phyloP scores from a whole-genome alignment of 345 rosid genomes.

The Pelargonium nanum region DNA sequence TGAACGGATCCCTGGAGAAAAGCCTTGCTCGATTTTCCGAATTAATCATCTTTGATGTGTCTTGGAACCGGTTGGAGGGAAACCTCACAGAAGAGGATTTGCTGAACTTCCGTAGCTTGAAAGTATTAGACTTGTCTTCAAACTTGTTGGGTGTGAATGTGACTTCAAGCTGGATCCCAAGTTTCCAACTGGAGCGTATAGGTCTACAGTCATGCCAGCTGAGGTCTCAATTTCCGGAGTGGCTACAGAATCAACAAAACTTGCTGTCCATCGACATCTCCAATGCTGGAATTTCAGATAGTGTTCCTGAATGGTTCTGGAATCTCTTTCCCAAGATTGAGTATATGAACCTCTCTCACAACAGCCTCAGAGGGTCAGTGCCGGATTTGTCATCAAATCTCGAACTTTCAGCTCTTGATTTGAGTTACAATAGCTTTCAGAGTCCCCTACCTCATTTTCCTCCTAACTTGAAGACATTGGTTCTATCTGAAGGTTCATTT shows the following conservation, averaged over 20 bases:
- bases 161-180: conserved; percentile 16
- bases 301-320: conserved; percentile 20
- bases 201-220: neutral
- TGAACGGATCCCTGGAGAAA: conserved; percentile 22
- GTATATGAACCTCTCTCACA: conserved; percentile 17
- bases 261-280: conserved; percentile 5
- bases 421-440: conserved; percentile 11
- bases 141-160: conserved; percentile 3
- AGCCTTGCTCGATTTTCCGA: conserved; percentile 16
- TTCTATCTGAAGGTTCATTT: conserved; percentile 6
- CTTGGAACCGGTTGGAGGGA: conserved; percentile 19
- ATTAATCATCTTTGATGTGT: conserved; percentile 8
- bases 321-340: neutral
- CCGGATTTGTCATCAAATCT: conserved; percentile 1
- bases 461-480: neutral
- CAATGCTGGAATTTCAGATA: conserved; percentile 6
- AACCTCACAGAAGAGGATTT: conserved; percentile 8
- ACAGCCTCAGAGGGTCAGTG: conserved; percentile 14
- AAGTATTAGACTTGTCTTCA: conserved; percentile 1
- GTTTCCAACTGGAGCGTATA: conserved; percentile 7
- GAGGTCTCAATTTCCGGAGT: conserved; percentile 19
- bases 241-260: conserved; percentile 17
- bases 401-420: neutral
- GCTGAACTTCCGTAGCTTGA: conserved; percentile 12
- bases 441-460: conserved; percentile 5